Conservation (phyloP, 768 basidiomycete genomes). For the Rhodotorula graminis region DNA sequence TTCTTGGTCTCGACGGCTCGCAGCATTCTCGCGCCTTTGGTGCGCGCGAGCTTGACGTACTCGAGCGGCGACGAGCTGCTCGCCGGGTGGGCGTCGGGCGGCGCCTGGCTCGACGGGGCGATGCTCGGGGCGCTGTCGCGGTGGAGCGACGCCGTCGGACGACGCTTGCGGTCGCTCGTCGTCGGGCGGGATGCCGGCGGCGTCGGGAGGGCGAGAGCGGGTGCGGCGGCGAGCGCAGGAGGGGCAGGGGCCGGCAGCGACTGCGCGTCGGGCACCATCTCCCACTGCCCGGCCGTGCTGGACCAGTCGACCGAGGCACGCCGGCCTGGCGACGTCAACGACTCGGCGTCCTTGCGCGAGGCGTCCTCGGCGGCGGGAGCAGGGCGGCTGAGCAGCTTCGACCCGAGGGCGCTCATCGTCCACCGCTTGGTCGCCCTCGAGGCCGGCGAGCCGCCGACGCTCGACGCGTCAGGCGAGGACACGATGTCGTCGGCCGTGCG, state of each 20-base stretch:
- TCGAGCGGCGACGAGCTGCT: constrained; percentile 63
- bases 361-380: background rate
- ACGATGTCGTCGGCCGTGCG: background rate
- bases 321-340: background rate
- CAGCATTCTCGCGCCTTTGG: constrained; percentile 74
- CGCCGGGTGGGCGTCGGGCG: constrained; percentile 8
- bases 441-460: background rate
- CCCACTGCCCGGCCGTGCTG: background rate
- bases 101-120: constrained; percentile 4
- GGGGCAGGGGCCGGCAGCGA: background rate
- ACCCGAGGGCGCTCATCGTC: constrained; percentile 23
- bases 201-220: background rate
- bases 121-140: background rate
- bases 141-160: background rate
- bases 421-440: constrained; percentile 14
- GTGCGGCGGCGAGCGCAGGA: background rate
- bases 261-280: background rate
- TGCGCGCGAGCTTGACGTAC: constrained; percentile 86
- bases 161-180: constrained; percentile 11
- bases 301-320: background rate
- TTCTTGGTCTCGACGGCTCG: constrained; percentile 84
- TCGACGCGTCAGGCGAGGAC: background rate
- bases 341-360: background rate
- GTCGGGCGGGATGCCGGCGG: too few relatives aligned
- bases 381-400: background rate